Evolutionary conservation across 1,139 yeast genomes (phyloP).

Genomic region (Nematodospora anomalae): DNA sequence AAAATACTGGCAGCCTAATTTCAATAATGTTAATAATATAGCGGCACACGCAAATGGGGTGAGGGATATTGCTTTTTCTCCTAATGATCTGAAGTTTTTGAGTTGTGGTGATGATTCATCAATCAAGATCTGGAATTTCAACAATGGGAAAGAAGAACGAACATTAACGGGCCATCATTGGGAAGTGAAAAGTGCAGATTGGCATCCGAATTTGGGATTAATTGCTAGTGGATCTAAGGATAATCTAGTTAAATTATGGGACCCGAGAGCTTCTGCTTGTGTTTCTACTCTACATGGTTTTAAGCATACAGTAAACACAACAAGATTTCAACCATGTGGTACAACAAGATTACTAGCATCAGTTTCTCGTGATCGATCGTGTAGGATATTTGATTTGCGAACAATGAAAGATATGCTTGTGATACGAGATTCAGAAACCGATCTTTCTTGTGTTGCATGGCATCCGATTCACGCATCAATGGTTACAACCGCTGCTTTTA

Average conservation of each 20-base stretch:
- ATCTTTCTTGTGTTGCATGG: slow-evolving; percentile 86
- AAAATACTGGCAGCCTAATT: slow-evolving; percentile 97
- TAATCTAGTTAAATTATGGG: slow-evolving; percentile 92
- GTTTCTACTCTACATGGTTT: slow-evolving; percentile 85
- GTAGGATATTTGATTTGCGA: slow-evolving; percentile 82
- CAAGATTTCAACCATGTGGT: slow-evolving; percentile 77
- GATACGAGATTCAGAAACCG: slow-evolving; percentile 79
- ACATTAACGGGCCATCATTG: slow-evolving; percentile 90
- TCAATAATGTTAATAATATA: slow-evolving; percentile 88
- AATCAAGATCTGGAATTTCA: slow-evolving; percentile 91
- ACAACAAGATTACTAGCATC: slow-evolving; percentile 74
- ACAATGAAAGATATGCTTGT: slow-evolving; percentile 76
- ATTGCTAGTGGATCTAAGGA: slow-evolving; percentile 91
- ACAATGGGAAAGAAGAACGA: slow-evolving; percentile 83
- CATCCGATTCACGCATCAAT: slow-evolving; percentile 84
- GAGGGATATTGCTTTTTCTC: slow-evolving; percentile 85
- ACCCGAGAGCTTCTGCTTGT: slow-evolving; percentile 77
- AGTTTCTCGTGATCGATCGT: slow-evolving; percentile 84
- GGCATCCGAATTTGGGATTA: slow-evolving; percentile 90
- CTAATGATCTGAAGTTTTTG: slow-evolving; percentile 85
- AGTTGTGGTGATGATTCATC: slow-evolving; percentile 92
- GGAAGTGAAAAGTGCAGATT: slow-evolving; percentile 97
- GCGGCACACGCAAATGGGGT: slow-evolving; percentile 80
- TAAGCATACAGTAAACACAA: slow-evolving; percentile 86
- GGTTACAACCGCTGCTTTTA: slow-evolving; percentile 84